Evolutionary conservation across 306 rosid genomes (phyloP), one percentile per base, ranked within the genome.

Genomic region (Quillaja saponaria): DNA sequence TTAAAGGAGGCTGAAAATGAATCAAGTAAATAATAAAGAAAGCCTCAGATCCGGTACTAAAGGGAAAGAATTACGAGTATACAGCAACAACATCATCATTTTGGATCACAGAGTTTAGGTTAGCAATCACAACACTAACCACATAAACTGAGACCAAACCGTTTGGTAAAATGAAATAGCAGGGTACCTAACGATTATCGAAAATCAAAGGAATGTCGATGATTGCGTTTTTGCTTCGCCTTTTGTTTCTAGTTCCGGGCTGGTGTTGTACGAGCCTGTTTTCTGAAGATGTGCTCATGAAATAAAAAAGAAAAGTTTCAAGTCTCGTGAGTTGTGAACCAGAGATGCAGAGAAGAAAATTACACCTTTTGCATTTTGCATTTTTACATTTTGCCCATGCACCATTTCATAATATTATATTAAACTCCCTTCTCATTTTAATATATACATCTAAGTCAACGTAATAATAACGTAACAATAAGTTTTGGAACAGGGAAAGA

Each of bases 161-260:
- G 54, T 50, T 51, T 4, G 13, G 12, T 39, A 11, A 61, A 64
- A 50, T 37, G 56, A 10, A 55, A 42, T 10, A 34, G 4, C 46
- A 55, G 48, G 56, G 25, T 42, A 49, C 41, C 19, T 17, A 69
- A 65, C 6, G 18, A 60, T 49, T 6, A 18, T 34, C 13, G 48
- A 15, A 7, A 70, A 34, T 42, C 28, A 47, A 15, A 74, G 64
- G 74, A 67, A 21, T 13, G 21, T 41, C 67, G 63, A 20, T 58
- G 68, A 51, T 28, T 34, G 47, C 42, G 68, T 25, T 39, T n/a
- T 10, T 8, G 16, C 46, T 14, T 13, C 56, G 64, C 37, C 18
- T n/a, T n/a, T 40, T 58, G 67, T 31, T 72, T 52, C 48, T 2
- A 49, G 10, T 13, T 60, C 10, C 31, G 12, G 19, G 31, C 34